Evolutionary conservation across 257 asterid genomes (phyloP).

Genomic region (Nicotiana benthamiana): DNA sequence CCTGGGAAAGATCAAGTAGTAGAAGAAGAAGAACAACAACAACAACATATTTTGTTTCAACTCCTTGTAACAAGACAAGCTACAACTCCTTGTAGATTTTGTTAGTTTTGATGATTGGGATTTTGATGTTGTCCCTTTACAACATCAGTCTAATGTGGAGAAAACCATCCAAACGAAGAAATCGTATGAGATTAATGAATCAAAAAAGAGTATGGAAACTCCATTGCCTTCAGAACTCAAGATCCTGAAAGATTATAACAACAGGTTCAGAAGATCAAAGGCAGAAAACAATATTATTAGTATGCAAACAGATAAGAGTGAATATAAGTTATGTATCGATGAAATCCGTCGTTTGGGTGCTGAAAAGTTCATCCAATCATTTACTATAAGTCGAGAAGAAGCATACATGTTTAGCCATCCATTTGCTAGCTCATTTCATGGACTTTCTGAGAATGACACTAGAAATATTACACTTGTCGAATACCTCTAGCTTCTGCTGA

Average conservation of each 20-base stretch:
- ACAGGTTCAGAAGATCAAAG: constrained; percentile 30
- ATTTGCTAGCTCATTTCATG: constrained; percentile 17
- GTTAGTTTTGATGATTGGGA: constrained; percentile 11
- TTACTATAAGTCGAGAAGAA: constrained; percentile 13
- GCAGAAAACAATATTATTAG: constrained; percentile 1
- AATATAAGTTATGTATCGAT: constrained; percentile 12
- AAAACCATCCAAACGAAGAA: not conserved
- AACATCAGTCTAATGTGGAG: constrained; percentile 10
- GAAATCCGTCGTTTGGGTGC: constrained; percentile 43
- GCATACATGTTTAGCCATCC: constrained; percentile 30
- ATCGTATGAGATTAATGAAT: not conserved
- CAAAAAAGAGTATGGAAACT: constrained; percentile 3
- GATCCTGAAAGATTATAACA: constrained; percentile 34
- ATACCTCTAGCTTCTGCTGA: constrained; percentile 43
- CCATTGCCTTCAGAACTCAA: constrained; percentile 26
- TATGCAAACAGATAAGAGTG: not conserved
- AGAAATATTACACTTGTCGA: constrained; percentile 35
- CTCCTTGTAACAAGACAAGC: too few relatives aligned
- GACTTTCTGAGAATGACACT: constrained; percentile 28
- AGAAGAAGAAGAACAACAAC: too few relatives aligned
- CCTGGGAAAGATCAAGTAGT: too few relatives aligned
- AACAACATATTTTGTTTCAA: too few relatives aligned
- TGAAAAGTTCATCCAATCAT: constrained; percentile 37
- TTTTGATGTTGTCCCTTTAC: constrained; percentile 16
- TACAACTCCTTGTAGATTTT: constrained; percentile 1